These are phyloP conservation scores for Termitomyces sp. DNA, from an alignment of 1,284 basidiomycete genomes.

Conservation along the genomic window DNA sequence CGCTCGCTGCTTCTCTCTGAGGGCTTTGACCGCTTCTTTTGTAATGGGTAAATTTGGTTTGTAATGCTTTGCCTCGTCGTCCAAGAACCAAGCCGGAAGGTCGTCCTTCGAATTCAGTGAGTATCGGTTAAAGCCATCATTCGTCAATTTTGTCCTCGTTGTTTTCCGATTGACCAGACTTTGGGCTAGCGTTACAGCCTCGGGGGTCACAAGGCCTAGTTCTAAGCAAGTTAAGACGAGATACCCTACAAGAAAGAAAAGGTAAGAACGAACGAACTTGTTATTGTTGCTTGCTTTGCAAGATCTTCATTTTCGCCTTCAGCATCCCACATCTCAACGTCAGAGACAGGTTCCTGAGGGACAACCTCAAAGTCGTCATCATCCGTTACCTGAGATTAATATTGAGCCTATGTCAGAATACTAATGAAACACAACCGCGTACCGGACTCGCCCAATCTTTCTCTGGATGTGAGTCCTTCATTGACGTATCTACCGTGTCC, in stretches of 20 bases:
- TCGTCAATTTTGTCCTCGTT: slow-evolving; percentile 86
- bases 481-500: slow-evolving; percentile 14
- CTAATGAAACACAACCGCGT: neutral
- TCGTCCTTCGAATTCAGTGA: slow-evolving; percentile 89
- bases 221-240: slow-evolving; percentile 40
- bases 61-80: slow-evolving; percentile 93
- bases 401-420: neutral
- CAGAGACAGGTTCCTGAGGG: slow-evolving; percentile 56
- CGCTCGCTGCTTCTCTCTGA: slow-evolving; percentile 89
- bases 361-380: slow-evolving; percentile 72
- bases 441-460: slow-evolving; percentile 5
- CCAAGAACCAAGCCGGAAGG: slow-evolving; percentile 94
- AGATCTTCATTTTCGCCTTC: slow-evolving; percentile 78
- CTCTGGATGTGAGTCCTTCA: slow-evolving; percentile 1
- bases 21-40: slow-evolving; percentile 87
- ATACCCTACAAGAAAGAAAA: neutral
- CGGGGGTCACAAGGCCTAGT: slow-evolving; percentile 83
- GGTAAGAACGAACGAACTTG: slow-evolving; percentile 42
- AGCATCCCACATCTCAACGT: slow-evolving; percentile 77
- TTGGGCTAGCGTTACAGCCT: slow-evolving; percentile 91
- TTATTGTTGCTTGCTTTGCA: slow-evolving; percentile 64
- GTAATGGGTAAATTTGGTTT: slow-evolving; percentile 94
- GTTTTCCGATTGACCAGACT: slow-evolving; percentile 89
- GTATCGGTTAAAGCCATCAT: slow-evolving; percentile 95
- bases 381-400: slow-evolving; percentile 19